These are phyloP conservation scores for Komagataea norvegica DNA, from an alignment of 1,139 yeast genomes.

Conservation along the genomic window DNA sequence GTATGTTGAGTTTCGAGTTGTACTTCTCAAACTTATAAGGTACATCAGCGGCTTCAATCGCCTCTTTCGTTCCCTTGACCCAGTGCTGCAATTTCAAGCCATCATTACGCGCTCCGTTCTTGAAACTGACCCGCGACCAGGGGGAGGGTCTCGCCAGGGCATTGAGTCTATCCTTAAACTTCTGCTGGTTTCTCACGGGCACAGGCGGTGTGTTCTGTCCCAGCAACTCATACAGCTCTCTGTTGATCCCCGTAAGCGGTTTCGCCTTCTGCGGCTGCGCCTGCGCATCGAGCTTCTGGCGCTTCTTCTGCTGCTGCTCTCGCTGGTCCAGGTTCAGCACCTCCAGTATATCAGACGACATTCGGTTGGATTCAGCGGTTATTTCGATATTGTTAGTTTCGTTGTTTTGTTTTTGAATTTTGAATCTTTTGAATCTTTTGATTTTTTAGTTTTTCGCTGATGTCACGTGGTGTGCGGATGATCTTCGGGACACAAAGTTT, in stretches of 20 bases:
- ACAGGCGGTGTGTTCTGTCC: constrained; percentile 95
- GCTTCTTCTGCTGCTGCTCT: constrained; percentile 19
- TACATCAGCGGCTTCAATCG: constrained; percentile 36
- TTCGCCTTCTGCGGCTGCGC: constrained; percentile 17
- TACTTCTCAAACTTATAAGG: constrained; percentile 75
- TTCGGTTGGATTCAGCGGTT: constrained; percentile 11
- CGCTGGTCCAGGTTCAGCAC: constrained; percentile 45
- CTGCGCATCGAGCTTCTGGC: constrained; percentile 23
- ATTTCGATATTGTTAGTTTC: background rate
- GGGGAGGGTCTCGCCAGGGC: constrained; percentile 65
- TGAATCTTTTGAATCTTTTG: too few species aligned
- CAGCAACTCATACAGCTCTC: constrained; percentile 80
- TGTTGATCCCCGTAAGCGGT: constrained; percentile 59
- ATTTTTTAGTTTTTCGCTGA: too few species aligned
- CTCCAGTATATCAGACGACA: constrained; percentile 68
- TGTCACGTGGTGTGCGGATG: too few species aligned
- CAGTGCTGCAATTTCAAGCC: constrained; percentile 66
- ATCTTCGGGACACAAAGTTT: too few species aligned
- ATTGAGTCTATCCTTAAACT: constrained; percentile 63
- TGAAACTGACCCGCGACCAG: constrained; percentile 70
- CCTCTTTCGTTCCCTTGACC: constrained; percentile 71
- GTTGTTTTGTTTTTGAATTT: background rate
- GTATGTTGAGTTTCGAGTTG: constrained; percentile 65
- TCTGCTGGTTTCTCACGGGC: constrained; percentile 46
- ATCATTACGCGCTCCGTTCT: constrained; percentile 46